Evolutionary conservation across 108 stramenopile species (phyloP).

Genomic region (Cyclotella choctawhatcheeana): DNA sequence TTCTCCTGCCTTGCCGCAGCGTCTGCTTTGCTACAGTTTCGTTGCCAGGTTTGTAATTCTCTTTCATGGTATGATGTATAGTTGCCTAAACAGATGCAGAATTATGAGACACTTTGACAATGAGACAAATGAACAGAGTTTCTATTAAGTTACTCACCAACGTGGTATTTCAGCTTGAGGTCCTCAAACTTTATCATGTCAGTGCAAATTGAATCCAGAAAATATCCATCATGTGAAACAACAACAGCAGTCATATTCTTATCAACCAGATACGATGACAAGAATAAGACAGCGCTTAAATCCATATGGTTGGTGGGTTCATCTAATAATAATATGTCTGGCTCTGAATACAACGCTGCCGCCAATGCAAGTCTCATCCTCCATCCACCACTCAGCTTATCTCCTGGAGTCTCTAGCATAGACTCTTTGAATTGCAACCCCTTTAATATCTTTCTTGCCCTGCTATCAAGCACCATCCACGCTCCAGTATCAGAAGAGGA

Average conservation of each 20-base stretch:
- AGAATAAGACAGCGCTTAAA: slow-evolving; percentile 83
- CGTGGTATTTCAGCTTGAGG: slow-evolving; percentile 62
- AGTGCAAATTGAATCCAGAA: slow-evolving; percentile 87
- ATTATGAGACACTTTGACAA: no score
- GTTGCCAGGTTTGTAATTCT: slow-evolving; percentile 52
- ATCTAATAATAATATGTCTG: slow-evolving; percentile 90
- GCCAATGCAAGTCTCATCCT: slow-evolving; percentile 92
- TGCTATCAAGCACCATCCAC: slow-evolving; percentile 65
- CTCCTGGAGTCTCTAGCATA: slow-evolving; percentile 74
- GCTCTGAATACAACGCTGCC: slow-evolving; percentile 65
- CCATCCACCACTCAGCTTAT: slow-evolving; percentile 91
- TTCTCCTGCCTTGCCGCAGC: slow-evolving; percentile 64
- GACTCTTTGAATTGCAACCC: slow-evolving; percentile 67
- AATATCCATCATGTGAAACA: slow-evolving; percentile 91
- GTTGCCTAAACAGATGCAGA: no score
- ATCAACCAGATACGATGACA: slow-evolving; percentile 77
- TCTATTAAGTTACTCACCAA: no score
- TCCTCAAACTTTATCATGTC: slow-evolving; percentile 60
- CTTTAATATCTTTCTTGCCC: slow-evolving; percentile 64
- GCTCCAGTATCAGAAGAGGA: slow-evolving; percentile 54
- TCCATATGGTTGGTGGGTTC: slow-evolving; percentile 96
- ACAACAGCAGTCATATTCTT: slow-evolving; percentile 70
- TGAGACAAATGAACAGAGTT: no score
- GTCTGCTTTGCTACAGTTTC: slow-evolving; percentile 32
- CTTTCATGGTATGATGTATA: slow-evolving; percentile 62